Conservation (phyloP, 768 basidiomycete genomes). For the Mycena polygramma region DNA sequence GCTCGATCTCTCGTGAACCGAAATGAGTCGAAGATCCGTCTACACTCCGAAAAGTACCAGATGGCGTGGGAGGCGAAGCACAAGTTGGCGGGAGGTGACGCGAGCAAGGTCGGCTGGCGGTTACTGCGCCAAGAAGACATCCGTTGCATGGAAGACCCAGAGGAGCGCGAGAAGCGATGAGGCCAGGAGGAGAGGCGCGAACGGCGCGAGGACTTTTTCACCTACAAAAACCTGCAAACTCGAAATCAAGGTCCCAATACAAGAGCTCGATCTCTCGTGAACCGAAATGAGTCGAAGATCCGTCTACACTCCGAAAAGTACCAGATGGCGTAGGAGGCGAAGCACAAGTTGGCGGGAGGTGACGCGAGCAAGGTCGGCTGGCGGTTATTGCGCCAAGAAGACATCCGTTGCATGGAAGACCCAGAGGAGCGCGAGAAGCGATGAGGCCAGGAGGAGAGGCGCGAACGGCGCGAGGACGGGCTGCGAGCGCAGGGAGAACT, state of each 20-base stretch:
- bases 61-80: background rate
- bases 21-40: conserved; percentile 5
- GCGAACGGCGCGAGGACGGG: background rate
- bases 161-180: no score
- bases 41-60: conserved; percentile 15
- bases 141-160: background rate
- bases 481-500: background rate
- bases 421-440: background rate
- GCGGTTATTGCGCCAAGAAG: background rate
- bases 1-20: background rate
- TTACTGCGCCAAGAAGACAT: background rate
- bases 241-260: no score
- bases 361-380: background rate
- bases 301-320: background rate
- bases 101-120: background rate
- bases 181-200: no score
- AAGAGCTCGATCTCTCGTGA: no score
- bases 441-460: background rate
- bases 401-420: background rate
- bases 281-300: background rate
- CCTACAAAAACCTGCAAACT: no score
- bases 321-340: background rate
- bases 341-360: background rate
- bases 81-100: background rate
- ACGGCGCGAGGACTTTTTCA: no score